Conservation (phyloP, 1,284 basidiomycete genomes). For the Ustilago nuda region DNA sequence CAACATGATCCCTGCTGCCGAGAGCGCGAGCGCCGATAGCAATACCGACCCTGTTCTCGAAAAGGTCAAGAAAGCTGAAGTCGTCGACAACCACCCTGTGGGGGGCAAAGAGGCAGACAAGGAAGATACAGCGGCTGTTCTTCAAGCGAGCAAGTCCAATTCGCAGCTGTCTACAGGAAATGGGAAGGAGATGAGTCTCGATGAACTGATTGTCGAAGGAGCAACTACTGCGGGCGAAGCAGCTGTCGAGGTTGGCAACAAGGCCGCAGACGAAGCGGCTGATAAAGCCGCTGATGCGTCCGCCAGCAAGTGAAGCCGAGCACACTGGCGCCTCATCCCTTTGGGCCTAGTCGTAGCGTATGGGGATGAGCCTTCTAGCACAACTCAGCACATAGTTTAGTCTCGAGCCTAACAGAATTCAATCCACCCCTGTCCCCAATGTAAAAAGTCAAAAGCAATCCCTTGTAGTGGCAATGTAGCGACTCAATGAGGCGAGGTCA, state of each 20-base stretch:
- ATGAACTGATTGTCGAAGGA: conserved; percentile 20
- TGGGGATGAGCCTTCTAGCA: too few species aligned
- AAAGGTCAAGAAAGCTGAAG: not conserved
- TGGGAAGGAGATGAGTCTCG: conserved; percentile 13
- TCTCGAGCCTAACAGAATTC: not conserved
- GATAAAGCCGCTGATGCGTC: not conserved
- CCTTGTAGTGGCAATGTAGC: not conserved
- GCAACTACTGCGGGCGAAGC: not conserved
- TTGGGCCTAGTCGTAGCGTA: too few species aligned
- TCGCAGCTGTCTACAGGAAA: not conserved
- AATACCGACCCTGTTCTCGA: not conserved
- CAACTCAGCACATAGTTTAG: not conserved
- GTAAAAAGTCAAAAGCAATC: not conserved
- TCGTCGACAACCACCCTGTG: not conserved
- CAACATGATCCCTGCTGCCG: not conserved
- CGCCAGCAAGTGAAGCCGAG: not conserved
- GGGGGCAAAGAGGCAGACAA: not conserved
- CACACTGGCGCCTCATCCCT: too few species aligned
- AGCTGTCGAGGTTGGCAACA: not conserved
- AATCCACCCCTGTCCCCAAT: not conserved
- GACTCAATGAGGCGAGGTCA: not conserved
- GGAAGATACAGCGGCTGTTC: not conserved
- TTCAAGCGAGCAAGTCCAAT: not conserved
- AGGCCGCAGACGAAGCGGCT: not conserved
- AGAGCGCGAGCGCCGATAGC: not conserved